Evolutionary conservation across 768 basidiomycete genomes (phyloP).

Genomic region (Serendipita vermifera): DNA sequence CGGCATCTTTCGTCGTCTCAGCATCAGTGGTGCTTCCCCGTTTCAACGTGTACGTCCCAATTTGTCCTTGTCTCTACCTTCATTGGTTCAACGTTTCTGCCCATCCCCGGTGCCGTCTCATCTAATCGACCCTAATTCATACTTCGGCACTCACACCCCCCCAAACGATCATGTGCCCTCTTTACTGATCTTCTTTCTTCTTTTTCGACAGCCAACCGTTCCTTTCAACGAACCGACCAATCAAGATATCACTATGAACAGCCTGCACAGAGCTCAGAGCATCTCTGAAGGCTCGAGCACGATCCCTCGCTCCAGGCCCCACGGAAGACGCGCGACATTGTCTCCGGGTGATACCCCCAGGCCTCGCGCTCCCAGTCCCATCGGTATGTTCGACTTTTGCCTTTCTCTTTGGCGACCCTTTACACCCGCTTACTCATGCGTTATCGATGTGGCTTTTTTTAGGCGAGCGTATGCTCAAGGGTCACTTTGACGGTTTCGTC

Average conservation of each 20-base stretch:
- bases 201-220: conserved; percentile 5
- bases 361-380: conserved; percentile 58
- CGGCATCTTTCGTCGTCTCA: conserved; percentile 61
- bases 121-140: conserved; percentile 27
- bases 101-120: not conserved
- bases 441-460: conserved; percentile 2
- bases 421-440: not conserved
- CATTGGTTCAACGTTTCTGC: not conserved
- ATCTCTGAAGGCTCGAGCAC: not conserved
- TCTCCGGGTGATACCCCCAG: conserved; percentile 28
- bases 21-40: conserved; percentile 38
- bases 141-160: conserved; percentile 29
- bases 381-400: conserved; percentile 21
- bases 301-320: conserved; percentile 4
- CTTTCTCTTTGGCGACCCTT: not conserved
- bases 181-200: not conserved
- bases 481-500: conserved; percentile 84
- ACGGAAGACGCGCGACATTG: not conserved
- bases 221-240: not conserved
- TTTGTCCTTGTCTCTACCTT: not conserved
- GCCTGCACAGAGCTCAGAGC: not conserved
- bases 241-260: not conserved
- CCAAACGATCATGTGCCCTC: conserved; percentile 15
- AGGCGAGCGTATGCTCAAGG: conserved; percentile 84
- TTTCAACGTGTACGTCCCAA: conserved; percentile 41